A percentile compares a stretch with the other conserved stretches of the same genome.
phyloP scores from a whole-genome alignment of 2,329 filamentous ascomycete species.

The Escovopsis sp. region DNA sequence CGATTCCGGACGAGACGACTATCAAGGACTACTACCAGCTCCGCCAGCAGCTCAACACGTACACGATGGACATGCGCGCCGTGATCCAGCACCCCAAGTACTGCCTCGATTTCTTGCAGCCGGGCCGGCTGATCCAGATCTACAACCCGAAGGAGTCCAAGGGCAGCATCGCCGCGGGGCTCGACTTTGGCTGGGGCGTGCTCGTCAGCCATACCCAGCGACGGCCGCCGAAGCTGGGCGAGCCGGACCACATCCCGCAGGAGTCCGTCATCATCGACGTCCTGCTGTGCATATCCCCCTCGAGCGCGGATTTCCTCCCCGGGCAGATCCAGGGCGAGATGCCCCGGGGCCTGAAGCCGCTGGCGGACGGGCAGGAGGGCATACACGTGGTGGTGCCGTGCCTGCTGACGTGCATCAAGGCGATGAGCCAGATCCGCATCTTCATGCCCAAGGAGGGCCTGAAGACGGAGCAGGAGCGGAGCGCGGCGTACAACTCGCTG shows the following conservation, averaged over 20 bases:
- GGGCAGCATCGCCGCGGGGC: slow-evolving; percentile 19
- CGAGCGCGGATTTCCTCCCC: slow-evolving; percentile 30
- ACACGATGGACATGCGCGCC: slow-evolving; percentile 75
- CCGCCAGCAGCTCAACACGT: slow-evolving; percentile 67
- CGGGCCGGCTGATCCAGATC: slow-evolving; percentile 76
- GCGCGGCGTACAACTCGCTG: slow-evolving; percentile 53
- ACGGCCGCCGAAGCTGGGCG: slow-evolving; percentile 48
- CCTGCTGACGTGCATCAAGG: slow-evolving; percentile 69
- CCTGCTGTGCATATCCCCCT: slow-evolving; percentile 46
- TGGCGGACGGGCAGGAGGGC: slow-evolving; percentile 15
- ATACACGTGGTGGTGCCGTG: slow-evolving; percentile 49
- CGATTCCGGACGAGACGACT: slow-evolving; percentile 71
- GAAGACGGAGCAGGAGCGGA: slow-evolving; percentile 47
- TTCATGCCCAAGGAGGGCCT: slow-evolving; percentile 65
- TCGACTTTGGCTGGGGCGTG: slow-evolving; percentile 89
- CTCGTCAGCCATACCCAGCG: slow-evolving; percentile 60
- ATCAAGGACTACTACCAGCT: slow-evolving; percentile 93
- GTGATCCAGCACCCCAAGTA: slow-evolving; percentile 89
- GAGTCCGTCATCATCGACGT: slow-evolving; percentile 76
- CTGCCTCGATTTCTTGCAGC: slow-evolving; percentile 69
- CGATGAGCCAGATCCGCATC: slow-evolving; percentile 69
- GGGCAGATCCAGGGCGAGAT: slow-evolving; percentile 28
- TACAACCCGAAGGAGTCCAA: slow-evolving; percentile 48
- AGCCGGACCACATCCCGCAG: slow-evolving; percentile 56
- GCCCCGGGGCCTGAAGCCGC: slow-evolving; percentile 42